Evolutionary conservation across 345 rosid species (phyloP).

Genomic region (Gossypioides kirkii): DNA sequence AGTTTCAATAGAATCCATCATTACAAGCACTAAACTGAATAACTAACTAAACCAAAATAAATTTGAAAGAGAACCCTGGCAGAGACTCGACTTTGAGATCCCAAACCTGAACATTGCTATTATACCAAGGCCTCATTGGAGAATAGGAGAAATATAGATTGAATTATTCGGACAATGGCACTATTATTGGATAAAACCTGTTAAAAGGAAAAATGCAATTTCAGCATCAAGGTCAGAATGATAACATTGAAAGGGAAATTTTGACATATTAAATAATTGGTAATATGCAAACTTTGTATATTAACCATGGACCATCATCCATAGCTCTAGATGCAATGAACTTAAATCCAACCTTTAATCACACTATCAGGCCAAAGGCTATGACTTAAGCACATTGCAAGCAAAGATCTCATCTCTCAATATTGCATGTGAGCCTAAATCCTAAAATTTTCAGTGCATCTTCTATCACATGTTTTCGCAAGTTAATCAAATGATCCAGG

Average conservation of each 20-base stretch:
- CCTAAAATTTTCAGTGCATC: not conserved
- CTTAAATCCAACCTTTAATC: not conserved
- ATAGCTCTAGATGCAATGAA: not conserved
- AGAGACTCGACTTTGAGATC: too few relatives aligned
- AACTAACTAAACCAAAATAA: too few relatives aligned
- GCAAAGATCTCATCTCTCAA: not conserved
- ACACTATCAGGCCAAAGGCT: not conserved
- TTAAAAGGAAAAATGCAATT: too few relatives aligned
- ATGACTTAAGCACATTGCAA: not conserved
- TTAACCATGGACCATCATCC: not conserved
- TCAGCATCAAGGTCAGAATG: too few relatives aligned
- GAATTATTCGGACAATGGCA: too few relatives aligned
- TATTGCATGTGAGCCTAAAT: not conserved
- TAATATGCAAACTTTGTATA: not conserved
- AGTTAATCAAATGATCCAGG: not conserved
- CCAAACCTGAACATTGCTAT: too few relatives aligned
- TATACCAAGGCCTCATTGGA: too few relatives aligned
- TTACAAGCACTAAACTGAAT: too few relatives aligned
- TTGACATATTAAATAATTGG: not conserved
- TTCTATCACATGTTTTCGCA: not conserved
- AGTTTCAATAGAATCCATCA: too few relatives aligned
- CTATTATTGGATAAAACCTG: too few relatives aligned
- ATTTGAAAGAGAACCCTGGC: too few relatives aligned
- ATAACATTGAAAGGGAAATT: not conserved
- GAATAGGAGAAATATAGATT: too few relatives aligned